A percentile compares a stretch with the other conserved stretches of the same genome.
Evolutionary conservation across 345 rosid genomes (phyloP).

Genomic region (Raphanus sativus): DNA sequence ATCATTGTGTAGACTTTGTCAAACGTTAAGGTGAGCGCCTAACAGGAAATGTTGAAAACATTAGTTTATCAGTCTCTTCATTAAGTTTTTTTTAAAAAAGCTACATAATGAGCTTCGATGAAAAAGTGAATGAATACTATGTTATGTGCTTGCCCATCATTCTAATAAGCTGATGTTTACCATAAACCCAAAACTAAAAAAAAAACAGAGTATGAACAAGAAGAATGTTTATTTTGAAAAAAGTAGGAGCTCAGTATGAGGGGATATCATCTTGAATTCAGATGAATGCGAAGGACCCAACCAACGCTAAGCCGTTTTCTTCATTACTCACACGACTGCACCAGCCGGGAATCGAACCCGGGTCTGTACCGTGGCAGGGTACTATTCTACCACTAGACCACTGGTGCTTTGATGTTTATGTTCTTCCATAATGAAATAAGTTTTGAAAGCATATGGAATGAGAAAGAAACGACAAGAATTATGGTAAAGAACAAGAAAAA

Average conservation of each 20-base stretch:
- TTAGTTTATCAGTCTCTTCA: neutral
- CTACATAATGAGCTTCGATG: neutral
- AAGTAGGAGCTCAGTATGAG: neutral
- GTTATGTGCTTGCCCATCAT: too few relatives aligned
- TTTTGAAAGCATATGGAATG: too few relatives aligned
- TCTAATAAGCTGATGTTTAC: neutral
- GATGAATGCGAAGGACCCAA: too few relatives aligned
- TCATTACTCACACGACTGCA: too few relatives aligned
- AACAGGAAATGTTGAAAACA: neutral
- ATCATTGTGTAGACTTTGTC: too few relatives aligned
- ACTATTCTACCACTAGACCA: slow-evolving; percentile 56
- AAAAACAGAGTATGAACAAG: too few relatives aligned
- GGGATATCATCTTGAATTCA: neutral
- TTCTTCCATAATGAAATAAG: too few relatives aligned
- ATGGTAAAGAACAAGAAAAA: too few relatives aligned
- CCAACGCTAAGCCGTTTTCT: too few relatives aligned
- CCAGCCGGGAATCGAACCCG: slow-evolving; percentile 49
- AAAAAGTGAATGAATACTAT: too few relatives aligned
- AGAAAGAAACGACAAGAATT: too few relatives aligned
- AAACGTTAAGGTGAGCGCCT: neutral
- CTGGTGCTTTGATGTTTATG: slow-evolving; percentile 32
- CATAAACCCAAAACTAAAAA: neutral
- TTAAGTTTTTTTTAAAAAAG: neutral
- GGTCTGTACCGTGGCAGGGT: slow-evolving; percentile 77
- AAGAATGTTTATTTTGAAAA: too few relatives aligned